These are phyloP conservation scores for Piper longum DNA, from an alignment of 164 flowering plant genomes.

Conservation along the genomic window DNA sequence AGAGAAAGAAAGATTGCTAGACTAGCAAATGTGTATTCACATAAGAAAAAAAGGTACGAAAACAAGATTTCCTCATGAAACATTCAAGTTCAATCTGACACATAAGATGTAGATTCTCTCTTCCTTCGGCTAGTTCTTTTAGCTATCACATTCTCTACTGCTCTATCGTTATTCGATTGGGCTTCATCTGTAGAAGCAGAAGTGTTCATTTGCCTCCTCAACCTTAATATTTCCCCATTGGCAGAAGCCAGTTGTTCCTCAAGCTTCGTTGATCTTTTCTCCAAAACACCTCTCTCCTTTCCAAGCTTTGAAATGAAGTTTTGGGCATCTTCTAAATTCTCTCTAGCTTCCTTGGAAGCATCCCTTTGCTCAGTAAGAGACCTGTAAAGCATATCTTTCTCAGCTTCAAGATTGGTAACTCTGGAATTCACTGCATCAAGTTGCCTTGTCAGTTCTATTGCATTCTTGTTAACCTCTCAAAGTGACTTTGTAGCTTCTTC, in stretches of 20 bases:
- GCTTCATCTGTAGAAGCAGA: slow-evolving; percentile 16
- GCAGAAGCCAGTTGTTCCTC: slow-evolving; percentile 66
- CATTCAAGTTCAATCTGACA: too few relatives aligned
- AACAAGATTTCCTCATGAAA: too few relatives aligned
- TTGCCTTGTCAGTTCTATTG: slow-evolving; percentile 39
- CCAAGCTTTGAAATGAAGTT: slow-evolving; percentile 57
- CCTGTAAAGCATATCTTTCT: slow-evolving; percentile 36
- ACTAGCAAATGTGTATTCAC: too few relatives aligned
- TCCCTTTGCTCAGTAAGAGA: slow-evolving; percentile 47
- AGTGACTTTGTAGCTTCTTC: slow-evolving; percentile 71
- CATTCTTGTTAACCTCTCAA: slow-evolving; percentile 54
- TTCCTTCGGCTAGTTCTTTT: slow-evolving; percentile 11
- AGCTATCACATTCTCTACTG: slow-evolving; percentile 16
- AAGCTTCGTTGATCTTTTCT: slow-evolving; percentile 48
- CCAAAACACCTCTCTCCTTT: slow-evolving; percentile 55
- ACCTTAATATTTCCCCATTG: slow-evolving; percentile 66
- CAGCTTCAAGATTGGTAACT: slow-evolving; percentile 43
- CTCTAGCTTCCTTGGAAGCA: slow-evolving; percentile 36
- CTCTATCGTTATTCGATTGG: slow-evolving; percentile 9
- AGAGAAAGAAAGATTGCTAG: too few relatives aligned
- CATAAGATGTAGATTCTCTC: too few relatives aligned
- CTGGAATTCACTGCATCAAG: slow-evolving; percentile 37
- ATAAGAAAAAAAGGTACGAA: too few relatives aligned
- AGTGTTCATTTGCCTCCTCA: slow-evolving; percentile 38
- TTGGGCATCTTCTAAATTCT: slow-evolving; percentile 82